Base-by-base conservation (phyloP, 2,329 filamentous ascomycete species). In the Byssochlamys sp. region DNA sequence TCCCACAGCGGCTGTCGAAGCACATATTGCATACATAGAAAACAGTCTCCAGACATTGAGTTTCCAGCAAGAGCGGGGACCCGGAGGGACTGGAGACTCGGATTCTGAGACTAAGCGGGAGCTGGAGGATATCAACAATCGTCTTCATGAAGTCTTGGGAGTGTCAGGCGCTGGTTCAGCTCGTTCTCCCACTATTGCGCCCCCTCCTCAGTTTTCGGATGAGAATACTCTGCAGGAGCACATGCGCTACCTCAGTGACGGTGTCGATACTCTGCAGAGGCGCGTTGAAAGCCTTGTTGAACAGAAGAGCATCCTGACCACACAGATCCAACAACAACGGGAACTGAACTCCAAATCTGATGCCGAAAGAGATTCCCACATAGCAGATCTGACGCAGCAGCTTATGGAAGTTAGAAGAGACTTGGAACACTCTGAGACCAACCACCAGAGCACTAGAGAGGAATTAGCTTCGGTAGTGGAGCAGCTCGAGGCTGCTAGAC, bases 271-370 rank as follows among this genome's bases (percentile, higher is more conserved):
- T 75, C 77, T 96, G 3, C 90, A 91, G 68, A 80, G 81, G 48
- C 88, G 90, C 58, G 83, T 90, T n/a, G 87, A 86, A 19, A 83
- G 83, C 24, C 78, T 96, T 35, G 86, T 89, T 60, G 89, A 96
- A 65, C 91, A 97, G 69, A 95, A 96, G 70, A 84, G 85, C 53
- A 91, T 96, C 25, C 80, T 97, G 7, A 88, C 92, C 67, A 85
- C 91, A 50, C 91, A 97, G 71, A 92, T 96, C 67, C 92, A 95
- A 75, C 91, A 97, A 70, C 92, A 97, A 74, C 88, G 91, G 58
- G 90, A 95, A 68, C 81, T 96, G 58, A 95, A 95, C 74, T 91
- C 81, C 76, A 91, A 91, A 68, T 91, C 90, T 1, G 90, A 95
- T 64, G 79, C 77, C 12, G 73, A 81, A 63, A 77, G 80, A 53